Percentiles rank a stretch among this genome's conserved stretches.
phyloP scores from a whole-genome alignment of 176 grass and related monocot species.

The Oryza rufipogon region DNA sequence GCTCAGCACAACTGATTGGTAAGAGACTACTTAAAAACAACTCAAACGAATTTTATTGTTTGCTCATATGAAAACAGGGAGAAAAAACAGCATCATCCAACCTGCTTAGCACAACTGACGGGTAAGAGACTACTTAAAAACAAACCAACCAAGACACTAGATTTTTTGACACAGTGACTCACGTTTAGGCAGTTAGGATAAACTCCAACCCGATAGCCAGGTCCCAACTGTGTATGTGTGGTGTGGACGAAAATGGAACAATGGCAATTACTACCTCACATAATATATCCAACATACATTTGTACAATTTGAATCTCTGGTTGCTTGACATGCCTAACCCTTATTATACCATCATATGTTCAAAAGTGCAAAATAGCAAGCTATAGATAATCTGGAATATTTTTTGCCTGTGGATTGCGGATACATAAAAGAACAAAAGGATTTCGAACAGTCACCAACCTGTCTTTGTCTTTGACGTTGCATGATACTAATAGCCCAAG shows the following conservation, averaged over 20 bases:
- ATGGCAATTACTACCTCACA: not conserved
- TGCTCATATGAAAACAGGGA: conserved; percentile 3
- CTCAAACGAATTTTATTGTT: not conserved
- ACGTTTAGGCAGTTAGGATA: not conserved
- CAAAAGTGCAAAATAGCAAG: not conserved
- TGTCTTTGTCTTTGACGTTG: conserved; percentile 91
- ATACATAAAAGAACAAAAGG: conserved; percentile 22
- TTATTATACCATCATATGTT: not conserved
- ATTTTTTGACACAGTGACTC: not conserved
- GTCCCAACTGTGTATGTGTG: not conserved
- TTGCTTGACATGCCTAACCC: not conserved
- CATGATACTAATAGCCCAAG: conserved; percentile 91
- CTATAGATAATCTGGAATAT: conserved; percentile 11
- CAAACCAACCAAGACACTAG: not conserved
- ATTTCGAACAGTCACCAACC: conserved; percentile 43
- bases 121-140: not conserved
- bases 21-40: not conserved
- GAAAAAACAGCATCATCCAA: not conserved
- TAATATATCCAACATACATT: not conserved
- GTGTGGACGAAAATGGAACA: conserved; percentile 7
- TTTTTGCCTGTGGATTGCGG: not conserved
- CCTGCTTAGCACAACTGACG: not conserved
- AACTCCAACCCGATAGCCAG: not conserved
- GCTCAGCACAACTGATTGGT: not conserved
- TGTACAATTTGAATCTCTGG: conserved; percentile 3